These are phyloP conservation scores for Dactylellina sp. DNA, from an alignment of 2,329 filamentous ascomycete genomes.

Conservation along the genomic window DNA sequence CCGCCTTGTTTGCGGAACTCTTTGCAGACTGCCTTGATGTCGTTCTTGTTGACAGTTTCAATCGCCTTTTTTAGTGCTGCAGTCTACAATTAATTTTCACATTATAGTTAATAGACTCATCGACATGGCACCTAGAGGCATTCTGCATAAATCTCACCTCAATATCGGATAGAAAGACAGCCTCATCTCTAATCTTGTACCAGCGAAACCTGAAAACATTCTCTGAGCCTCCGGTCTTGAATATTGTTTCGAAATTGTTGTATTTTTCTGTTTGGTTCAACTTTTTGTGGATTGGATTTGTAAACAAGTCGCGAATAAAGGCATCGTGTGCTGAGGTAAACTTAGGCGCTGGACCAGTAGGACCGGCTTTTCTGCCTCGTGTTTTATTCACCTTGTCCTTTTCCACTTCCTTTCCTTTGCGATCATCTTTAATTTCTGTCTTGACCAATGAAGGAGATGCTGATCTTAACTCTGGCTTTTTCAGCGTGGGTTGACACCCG, in stretches of 20 bases:
- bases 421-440: neutral
- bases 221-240: slow-evolving; percentile 12
- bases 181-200: slow-evolving; percentile 29
- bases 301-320: slow-evolving; percentile 34
- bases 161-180: slow-evolving; percentile 11
- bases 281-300: neutral
- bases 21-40: slow-evolving; percentile 16
- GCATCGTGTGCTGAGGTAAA: slow-evolving; percentile 38
- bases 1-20: slow-evolving; percentile 14
- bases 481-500: no score
- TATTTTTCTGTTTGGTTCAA: slow-evolving; percentile 4
- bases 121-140: neutral
- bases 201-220: slow-evolving; percentile 40
- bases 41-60: slow-evolving; percentile 21
- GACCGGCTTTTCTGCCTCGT: slow-evolving; percentile 4
- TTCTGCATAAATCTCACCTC: slow-evolving; percentile 16
- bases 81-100: slow-evolving; percentile 5
- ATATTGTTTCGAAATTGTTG: slow-evolving; percentile 23
- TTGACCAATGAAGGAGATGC: neutral
- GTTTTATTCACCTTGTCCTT: no score
- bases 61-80: slow-evolving; percentile 24
- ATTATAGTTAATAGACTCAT: neutral
- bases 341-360: neutral
- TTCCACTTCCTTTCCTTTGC: neutral
- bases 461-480: neutral